These are phyloP conservation scores for Trichoderma reesei DNA, from an alignment of 495 filamentous ascomycete species.

Conservation along the genomic window DNA sequence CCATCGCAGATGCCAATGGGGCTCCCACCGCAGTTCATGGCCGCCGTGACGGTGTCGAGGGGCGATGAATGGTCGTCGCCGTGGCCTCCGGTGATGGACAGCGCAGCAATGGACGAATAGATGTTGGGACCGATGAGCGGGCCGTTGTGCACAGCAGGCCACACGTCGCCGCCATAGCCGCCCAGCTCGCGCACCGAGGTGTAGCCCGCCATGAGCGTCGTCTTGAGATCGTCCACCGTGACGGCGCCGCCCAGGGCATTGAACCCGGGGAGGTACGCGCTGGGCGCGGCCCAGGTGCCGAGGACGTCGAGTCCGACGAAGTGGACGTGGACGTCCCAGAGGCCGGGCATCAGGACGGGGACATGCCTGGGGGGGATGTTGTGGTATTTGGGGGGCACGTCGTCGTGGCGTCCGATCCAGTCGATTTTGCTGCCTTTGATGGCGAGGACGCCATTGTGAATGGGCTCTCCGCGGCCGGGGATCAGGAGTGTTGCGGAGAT, in stretches of 20 bases:
- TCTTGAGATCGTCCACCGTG: conserved; percentile 20
- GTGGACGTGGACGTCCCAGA: conserved; percentile 35
- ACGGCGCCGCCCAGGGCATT: conserved; percentile 21
- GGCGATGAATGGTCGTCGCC: conserved; percentile 13
- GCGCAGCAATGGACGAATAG: conserved; percentile 19
- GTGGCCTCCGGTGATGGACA: conserved; percentile 15
- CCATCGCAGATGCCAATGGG: conserved; percentile 23
- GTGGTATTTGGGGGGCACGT: conserved; percentile 17
- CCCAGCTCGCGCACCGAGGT: conserved; percentile 32
- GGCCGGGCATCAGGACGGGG: conserved; percentile 29
- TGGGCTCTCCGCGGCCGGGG: conserved; percentile 25
- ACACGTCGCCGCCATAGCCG: conserved; percentile 22
- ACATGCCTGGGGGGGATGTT: conserved; percentile 14
- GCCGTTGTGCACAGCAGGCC: conserved; percentile 23
- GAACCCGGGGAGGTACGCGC: conserved; percentile 9
- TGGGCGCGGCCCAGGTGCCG: background rate
- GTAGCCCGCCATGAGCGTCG: conserved; percentile 27
- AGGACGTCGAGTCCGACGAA: conserved; percentile 15
- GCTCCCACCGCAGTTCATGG: conserved; percentile 3
- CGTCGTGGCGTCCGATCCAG: conserved; percentile 18
- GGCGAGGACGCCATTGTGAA: conserved; percentile 21
- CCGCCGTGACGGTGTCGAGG: conserved; percentile 7
- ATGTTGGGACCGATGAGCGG: conserved; percentile 28
- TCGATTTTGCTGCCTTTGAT: conserved; percentile 20
- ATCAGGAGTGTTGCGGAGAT: conserved; percentile 24